These are phyloP conservation scores for Posidonia australis DNA, from an alignment of 106 monocot species.

Conservation along the genomic window DNA sequence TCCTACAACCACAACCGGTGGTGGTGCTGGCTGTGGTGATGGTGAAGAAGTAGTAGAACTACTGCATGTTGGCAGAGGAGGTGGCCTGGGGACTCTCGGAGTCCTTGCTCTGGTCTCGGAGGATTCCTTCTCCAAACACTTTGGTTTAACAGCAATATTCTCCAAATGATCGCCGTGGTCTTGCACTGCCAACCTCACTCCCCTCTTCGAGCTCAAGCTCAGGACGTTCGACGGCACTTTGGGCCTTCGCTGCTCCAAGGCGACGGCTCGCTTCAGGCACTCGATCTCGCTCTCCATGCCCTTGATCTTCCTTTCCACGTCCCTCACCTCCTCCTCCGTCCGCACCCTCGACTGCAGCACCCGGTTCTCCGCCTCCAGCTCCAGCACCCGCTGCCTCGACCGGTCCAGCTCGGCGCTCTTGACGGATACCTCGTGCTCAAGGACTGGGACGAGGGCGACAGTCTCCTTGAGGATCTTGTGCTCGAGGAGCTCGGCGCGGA, in stretches of 20 bases:
- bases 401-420: slow-evolving; percentile 2
- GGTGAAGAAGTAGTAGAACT: slow-evolving; percentile 18
- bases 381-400: slow-evolving; percentile 11
- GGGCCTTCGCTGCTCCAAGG: slow-evolving; percentile 10
- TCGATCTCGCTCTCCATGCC: slow-evolving; percentile 40
- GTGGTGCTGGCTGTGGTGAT: background rate
- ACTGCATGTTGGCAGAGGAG: slow-evolving; percentile 38
- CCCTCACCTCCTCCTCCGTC: slow-evolving; percentile 20
- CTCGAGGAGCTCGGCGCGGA: slow-evolving; percentile 75
- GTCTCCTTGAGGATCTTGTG: slow-evolving; percentile 86
- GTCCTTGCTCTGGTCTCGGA: background rate
- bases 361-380: slow-evolving; percentile 44
- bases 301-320: slow-evolving; percentile 29
- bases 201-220: background rate
- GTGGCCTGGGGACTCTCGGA: slow-evolving; percentile 60
- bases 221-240: background rate
- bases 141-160: background rate
- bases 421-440: slow-evolving; percentile 42
- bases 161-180: background rate
- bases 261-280: slow-evolving; percentile 17
- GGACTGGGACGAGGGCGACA: slow-evolving; percentile 69
- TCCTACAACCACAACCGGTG: background rate
- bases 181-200: background rate
- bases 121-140: too few relatives aligned
- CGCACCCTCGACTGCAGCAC: slow-evolving; percentile 10